Percentiles rank a stretch among this genome's conserved stretches.
phyloP scores from a whole-genome alignment of 2,329 filamentous ascomycete genomes.

The Venturia pyrina region DNA sequence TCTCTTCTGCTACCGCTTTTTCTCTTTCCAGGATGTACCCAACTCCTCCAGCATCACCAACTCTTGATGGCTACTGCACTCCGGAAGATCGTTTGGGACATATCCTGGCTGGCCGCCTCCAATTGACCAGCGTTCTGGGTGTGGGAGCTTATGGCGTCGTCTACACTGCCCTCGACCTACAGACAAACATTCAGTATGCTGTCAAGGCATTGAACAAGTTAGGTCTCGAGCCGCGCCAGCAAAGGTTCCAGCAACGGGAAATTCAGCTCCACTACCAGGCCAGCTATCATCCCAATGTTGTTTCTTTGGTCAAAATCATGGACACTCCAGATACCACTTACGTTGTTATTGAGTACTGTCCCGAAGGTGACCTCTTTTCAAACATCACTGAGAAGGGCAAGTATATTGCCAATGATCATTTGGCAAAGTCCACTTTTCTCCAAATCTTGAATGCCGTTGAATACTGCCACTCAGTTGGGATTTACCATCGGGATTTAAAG shows the following conservation, averaged over 20 bases:
- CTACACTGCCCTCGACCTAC: constrained; percentile 78
- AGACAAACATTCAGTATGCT: constrained; percentile 73
- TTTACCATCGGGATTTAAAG: constrained; percentile 96
- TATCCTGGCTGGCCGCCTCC: constrained; percentile 70
- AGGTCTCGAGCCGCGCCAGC: constrained; percentile 79
- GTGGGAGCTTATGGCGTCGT: constrained; percentile 96
- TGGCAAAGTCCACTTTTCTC: constrained; percentile 80
- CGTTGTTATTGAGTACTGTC: constrained; percentile 93
- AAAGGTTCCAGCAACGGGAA: constrained; percentile 84
- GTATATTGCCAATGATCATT: constrained; percentile 83
- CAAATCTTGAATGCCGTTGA: constrained; percentile 95
- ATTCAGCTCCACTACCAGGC: constrained; percentile 85
- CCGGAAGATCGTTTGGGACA: constrained; percentile 83
- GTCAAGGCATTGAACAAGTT: constrained; percentile 95
- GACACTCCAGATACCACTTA: constrained; percentile 87
- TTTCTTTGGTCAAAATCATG: constrained; percentile 88
- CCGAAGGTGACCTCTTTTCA: constrained; percentile 90
- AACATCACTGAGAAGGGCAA: constrained; percentile 94
- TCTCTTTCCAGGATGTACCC: constrained; percentile 34
- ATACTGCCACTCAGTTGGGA: constrained; percentile 84
- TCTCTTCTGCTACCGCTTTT: constrained; percentile 13
- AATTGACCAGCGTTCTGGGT: constrained; percentile 76
- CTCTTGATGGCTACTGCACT: constrained; percentile 31
- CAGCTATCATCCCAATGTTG: constrained; percentile 83
- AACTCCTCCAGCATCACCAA: constrained; percentile 40